Conservation (phyloP, 148 eudicot genomes). For the Camellia japonica region DNA sequence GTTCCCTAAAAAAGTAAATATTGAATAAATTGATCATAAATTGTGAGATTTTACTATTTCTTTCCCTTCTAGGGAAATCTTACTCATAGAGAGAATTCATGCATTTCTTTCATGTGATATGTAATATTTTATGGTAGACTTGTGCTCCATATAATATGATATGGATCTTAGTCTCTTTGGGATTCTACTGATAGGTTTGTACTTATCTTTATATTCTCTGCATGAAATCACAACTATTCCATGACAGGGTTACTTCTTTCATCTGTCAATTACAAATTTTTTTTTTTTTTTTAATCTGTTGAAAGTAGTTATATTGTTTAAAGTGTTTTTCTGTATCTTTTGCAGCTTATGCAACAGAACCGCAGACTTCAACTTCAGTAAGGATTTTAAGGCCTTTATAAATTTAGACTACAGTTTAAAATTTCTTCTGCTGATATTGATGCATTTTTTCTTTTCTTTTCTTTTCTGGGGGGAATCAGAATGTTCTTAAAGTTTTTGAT, state of each 20-base stretch:
- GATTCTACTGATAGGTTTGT: too few relatives aligned
- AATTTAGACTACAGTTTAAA: not conserved
- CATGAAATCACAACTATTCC: too few relatives aligned
- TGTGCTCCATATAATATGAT: too few relatives aligned
- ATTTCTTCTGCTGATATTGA: not conserved
- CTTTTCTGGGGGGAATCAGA: slow-evolving; percentile 20
- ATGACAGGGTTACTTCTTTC: not conserved
- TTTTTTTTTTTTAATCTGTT: not conserved
- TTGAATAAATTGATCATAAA: too few relatives aligned
- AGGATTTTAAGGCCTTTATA: slow-evolving; percentile 20
- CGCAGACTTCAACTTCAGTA: slow-evolving; percentile 48
- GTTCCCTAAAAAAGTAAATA: too few relatives aligned
- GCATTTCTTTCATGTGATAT: too few relatives aligned
- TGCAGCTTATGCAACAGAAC: slow-evolving; percentile 59
- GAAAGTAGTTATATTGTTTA: not conserved
- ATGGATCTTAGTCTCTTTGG: too few relatives aligned
- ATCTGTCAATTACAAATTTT: not conserved
- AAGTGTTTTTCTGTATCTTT: not conserved
- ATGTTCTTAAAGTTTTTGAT: slow-evolving; percentile 25
- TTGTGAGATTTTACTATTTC: too few relatives aligned
- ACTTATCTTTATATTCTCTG: too few relatives aligned
- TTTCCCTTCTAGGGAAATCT: too few relatives aligned
- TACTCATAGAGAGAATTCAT: too few relatives aligned
- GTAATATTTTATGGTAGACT: too few relatives aligned
- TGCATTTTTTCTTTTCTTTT: slow-evolving; percentile 13